Conservation (phyloP, 2,329 filamentous ascomycete species). For the Metarhizium guizhouense region DNA sequence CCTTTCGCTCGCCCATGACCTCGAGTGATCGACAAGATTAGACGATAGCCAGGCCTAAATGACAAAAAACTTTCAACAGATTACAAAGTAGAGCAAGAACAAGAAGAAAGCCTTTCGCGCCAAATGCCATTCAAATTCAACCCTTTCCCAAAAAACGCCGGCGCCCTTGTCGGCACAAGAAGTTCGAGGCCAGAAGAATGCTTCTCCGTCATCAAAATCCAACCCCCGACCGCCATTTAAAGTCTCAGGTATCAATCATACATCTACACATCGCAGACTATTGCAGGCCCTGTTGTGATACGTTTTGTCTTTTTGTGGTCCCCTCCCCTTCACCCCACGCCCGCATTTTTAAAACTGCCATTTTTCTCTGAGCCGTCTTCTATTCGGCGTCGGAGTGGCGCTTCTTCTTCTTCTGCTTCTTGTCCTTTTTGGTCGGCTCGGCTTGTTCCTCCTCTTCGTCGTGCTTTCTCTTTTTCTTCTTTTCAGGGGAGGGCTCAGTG, state of each 20-base stretch:
- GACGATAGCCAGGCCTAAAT: background rate
- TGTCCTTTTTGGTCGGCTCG: constrained; percentile 48
- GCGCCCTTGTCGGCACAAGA: constrained; percentile 15
- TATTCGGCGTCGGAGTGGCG: constrained; percentile 21
- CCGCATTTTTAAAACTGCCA: background rate
- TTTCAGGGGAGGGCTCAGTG: constrained; percentile 18
- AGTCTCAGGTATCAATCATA: constrained; percentile 22
- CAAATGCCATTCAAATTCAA: constrained; percentile 16
- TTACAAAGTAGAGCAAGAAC: constrained; percentile 4
- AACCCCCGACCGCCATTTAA: background rate
- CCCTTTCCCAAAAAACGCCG: constrained; percentile 24
- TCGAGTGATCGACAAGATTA: background rate
- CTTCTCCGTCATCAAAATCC: constrained; percentile 6
- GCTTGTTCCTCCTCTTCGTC: constrained; percentile 60
- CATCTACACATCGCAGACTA: constrained; percentile 12
- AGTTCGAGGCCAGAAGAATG: constrained; percentile 16
- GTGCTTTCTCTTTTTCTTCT: constrained; percentile 65
- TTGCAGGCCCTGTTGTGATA: constrained; percentile 6
- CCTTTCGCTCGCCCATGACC: background rate
- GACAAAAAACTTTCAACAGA: background rate
- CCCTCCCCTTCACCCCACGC: background rate
- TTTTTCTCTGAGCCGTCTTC: constrained; percentile 1
- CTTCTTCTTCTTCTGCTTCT: constrained; percentile 44
- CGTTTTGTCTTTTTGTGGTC: background rate
- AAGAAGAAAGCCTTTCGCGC: constrained; percentile 20